Evolutionary conservation across 305 asterid genomes (phyloP).

Genomic region (Fraxinus greggii): DNA sequence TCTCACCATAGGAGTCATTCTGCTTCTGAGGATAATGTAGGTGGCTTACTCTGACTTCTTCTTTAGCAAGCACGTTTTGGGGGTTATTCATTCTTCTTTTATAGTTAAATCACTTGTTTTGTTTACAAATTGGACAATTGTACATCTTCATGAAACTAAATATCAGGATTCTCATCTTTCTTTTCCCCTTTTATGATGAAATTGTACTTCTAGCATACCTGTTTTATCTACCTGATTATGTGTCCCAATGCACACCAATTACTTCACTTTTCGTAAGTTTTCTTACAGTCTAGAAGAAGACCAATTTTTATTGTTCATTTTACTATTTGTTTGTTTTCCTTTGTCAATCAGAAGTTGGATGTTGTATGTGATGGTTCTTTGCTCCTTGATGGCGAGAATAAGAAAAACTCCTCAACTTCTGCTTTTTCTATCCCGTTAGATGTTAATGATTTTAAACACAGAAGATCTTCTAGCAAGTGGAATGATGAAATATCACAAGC

Average conservation of each 20-base stretch:
- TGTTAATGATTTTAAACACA: constrained; percentile 52
- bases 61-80: constrained; percentile 6
- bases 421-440: constrained; percentile 41
- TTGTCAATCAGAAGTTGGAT: constrained; percentile 68
- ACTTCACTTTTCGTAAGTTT: constrained; percentile 7
- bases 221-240: constrained; percentile 11
- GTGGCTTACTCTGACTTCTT: constrained; percentile 24
- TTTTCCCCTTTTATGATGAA: constrained; percentile 2
- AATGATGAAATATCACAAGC: constrained; percentile 83
- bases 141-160: not conserved
- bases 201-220: constrained; percentile 14
- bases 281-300: constrained; percentile 24
- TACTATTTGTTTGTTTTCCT: constrained; percentile 26
- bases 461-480: constrained; percentile 81
- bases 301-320: constrained; percentile 29
- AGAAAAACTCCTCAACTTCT: constrained; percentile 57
- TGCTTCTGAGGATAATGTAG: constrained; percentile 71
- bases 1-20: constrained; percentile 58
- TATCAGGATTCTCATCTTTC: not conserved
- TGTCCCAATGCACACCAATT: constrained; percentile 21
- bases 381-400: constrained; percentile 57
- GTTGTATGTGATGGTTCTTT: constrained; percentile 53
- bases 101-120: constrained; percentile 1
- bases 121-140: not conserved
- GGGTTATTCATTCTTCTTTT: constrained; percentile 6